These are phyloP conservation scores for Macrolepiota albuminosa DNA, from an alignment of 768 basidiomycete species.

Conservation along the genomic window DNA sequence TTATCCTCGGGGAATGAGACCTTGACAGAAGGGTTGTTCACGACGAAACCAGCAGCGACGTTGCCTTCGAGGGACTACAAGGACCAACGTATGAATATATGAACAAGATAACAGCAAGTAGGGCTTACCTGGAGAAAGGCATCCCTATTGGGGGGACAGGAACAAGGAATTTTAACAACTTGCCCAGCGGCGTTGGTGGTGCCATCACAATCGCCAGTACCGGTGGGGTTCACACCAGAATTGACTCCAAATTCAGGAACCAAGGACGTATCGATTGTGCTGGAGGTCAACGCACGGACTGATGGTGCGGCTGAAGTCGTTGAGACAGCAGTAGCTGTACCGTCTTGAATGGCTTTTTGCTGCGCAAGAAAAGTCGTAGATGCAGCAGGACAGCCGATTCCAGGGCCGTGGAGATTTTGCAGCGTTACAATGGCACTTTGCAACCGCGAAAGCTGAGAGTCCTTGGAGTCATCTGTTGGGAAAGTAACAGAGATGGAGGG, in stretches of 20 bases:
- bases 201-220: slow-evolving; percentile 59
- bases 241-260: slow-evolving; percentile 56
- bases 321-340: slow-evolving; percentile 18
- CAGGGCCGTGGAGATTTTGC: slow-evolving; percentile 70
- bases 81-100: background rate
- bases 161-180: slow-evolving; percentile 58
- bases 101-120: slow-evolving; percentile 15
- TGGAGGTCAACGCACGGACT: slow-evolving; percentile 20
- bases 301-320: slow-evolving; percentile 16
- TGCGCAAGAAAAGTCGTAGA: slow-evolving; percentile 56
- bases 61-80: slow-evolving; percentile 42
- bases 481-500: slow-evolving; percentile 54
- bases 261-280: slow-evolving; percentile 20
- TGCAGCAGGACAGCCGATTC: slow-evolving; percentile 61
- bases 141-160: slow-evolving; percentile 54
- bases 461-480: slow-evolving; percentile 53
- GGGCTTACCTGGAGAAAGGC: slow-evolving; percentile 43
- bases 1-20: slow-evolving; percentile 62
- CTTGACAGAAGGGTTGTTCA: slow-evolving; percentile 60
- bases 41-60: slow-evolving; percentile 54
- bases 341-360: slow-evolving; percentile 30
- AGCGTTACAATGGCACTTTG: slow-evolving; percentile 58
- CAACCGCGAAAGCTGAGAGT: slow-evolving; percentile 51
- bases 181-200: slow-evolving; percentile 51
- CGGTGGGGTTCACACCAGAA: slow-evolving; percentile 57